Conservation (phyloP, 768 basidiomycete species). For the Kockovaella imperatae region DNA sequence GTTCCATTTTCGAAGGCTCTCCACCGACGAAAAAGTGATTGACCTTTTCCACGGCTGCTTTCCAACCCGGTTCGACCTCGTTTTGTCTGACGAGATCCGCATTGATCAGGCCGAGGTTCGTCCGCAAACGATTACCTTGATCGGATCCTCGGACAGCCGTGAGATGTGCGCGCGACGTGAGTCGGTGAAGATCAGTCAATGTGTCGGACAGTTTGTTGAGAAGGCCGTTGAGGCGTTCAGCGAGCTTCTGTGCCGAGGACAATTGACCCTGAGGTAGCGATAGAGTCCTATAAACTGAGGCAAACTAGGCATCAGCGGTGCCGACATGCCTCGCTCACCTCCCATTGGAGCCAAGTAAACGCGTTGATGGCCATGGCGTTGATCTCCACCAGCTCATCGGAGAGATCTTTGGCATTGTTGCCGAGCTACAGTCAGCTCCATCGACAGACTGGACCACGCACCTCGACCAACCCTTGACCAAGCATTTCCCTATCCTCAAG, state of each 20-base stretch:
- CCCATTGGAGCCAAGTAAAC: conserved; percentile 36
- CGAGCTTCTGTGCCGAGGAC: conserved; percentile 12
- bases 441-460: conserved; percentile 14
- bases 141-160: conserved; percentile 14
- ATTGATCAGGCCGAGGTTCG: conserved; percentile 7
- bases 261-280: conserved; percentile 6
- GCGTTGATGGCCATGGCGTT: conserved; percentile 31
- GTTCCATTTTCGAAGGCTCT: conserved; percentile 15
- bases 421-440: conserved; percentile 33
- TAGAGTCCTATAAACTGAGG: conserved; percentile 17
- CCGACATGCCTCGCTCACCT: conserved; percentile 16
- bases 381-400: conserved; percentile 30
- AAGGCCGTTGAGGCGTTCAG: conserved; percentile 24
- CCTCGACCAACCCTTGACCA: conserved; percentile 24
- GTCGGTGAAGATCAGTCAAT: conserved; percentile 17
- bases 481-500: conserved; percentile 26
- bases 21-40: conserved; percentile 32
- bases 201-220: conserved; percentile 19
- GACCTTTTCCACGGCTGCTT: conserved; percentile 10
- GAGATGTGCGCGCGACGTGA: conserved; percentile 8
- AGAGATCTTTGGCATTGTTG: conserved; percentile 28
- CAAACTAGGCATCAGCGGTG: conserved; percentile 12
- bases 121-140: conserved; percentile 10
- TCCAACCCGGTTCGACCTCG: conserved; percentile 26
- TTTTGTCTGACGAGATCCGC: conserved; percentile 12